Evolutionary conservation across 2,329 filamentous ascomycete species (phyloP).

Genomic region (Aspergillus fructus): DNA sequence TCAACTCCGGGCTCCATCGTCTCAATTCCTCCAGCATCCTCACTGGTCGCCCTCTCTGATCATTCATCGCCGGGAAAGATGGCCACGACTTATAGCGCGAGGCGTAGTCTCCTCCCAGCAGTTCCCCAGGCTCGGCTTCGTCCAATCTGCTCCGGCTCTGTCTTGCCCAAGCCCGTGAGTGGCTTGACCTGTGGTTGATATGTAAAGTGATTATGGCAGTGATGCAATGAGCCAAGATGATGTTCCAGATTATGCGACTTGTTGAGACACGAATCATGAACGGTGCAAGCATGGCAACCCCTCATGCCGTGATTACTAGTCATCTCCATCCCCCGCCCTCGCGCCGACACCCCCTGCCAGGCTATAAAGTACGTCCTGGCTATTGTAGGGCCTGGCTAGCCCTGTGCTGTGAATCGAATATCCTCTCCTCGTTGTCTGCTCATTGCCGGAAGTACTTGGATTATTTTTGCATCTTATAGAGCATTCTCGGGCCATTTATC

Average conservation of each 20-base stretch:
- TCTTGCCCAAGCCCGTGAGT: conserved; percentile 15
- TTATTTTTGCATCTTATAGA: background rate
- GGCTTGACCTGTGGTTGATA: conserved; percentile 6
- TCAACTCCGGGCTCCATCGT: background rate
- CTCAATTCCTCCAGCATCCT: background rate
- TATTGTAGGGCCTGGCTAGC: background rate
- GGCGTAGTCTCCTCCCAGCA: conserved; percentile 5
- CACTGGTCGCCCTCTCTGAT: conserved; percentile 7
- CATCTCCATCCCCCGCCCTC: conserved; percentile 1
- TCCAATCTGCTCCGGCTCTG: conserved; percentile 2
- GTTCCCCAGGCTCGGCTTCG: conserved; percentile 1
- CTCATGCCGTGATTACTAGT: conserved; percentile 12
- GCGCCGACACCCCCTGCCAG: background rate
- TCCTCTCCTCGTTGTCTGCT: background rate
- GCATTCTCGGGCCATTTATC: background rate
- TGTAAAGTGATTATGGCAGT: conserved; percentile 3
- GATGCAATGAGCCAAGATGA: conserved; percentile 21
- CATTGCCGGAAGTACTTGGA: background rate
- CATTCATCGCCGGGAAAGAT: background rate
- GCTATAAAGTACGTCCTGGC: conserved; percentile 7
- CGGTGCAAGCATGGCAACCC: conserved; percentile 13
- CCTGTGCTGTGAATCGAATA: conserved; percentile 1
- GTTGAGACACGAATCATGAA: conserved; percentile 9
- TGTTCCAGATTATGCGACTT: conserved; percentile 11
- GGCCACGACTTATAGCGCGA: background rate